Base-by-base conservation (phyloP, 768 basidiomycete species). In the Collybia sp. region DNA sequence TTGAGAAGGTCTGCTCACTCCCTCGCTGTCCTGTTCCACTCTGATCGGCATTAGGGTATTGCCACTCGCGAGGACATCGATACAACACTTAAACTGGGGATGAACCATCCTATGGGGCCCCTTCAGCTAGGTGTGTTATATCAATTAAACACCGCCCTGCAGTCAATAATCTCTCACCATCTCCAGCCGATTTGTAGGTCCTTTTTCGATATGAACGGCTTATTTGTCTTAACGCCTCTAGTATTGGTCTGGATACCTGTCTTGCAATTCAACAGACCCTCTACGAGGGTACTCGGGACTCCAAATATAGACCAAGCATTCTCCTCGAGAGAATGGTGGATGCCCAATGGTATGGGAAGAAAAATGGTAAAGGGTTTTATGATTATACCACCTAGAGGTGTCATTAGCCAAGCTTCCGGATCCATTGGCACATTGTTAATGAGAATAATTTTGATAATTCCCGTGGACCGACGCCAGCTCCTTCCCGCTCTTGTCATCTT, bases 181-280 rank as follows among this genome's bases (percentile, higher is more conserved):
- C 20, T 19, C n/a, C 51, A 77, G 79, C 79, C 50, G 80, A 81
- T 51, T 81, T 81, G 80, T 81, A 58, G 36, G 77, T 67, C 37
- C 12, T 19, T 46, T 43, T 40, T 35, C 50, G 31, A 20, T 34
- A 32, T 36, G 15, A 25, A 25, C 8, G 25, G 25, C 8, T 8
- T 8, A 25, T 25, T 25, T 25, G 8, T 42, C 32, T 40, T 46
- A 40, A 17, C 44, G 19, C 44, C 46, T 35, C 2, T n/a, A 93
- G 93, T 69, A 95, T 97, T 51, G 94, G 94, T n/a, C 82, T 98
- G 18, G 95, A 98, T 60, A 98, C 94, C 9, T 97, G 95, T 62
- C 79, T 96, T 11, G 83, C 89, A 2, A 96, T 96, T 57, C 93
- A 95, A 56, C 81, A 88, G 60, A 93, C 91, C 0, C 75, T 96